Evolutionary conservation across 768 basidiomycete genomes (phyloP).

Genomic region (Auricularia sp.): DNA sequence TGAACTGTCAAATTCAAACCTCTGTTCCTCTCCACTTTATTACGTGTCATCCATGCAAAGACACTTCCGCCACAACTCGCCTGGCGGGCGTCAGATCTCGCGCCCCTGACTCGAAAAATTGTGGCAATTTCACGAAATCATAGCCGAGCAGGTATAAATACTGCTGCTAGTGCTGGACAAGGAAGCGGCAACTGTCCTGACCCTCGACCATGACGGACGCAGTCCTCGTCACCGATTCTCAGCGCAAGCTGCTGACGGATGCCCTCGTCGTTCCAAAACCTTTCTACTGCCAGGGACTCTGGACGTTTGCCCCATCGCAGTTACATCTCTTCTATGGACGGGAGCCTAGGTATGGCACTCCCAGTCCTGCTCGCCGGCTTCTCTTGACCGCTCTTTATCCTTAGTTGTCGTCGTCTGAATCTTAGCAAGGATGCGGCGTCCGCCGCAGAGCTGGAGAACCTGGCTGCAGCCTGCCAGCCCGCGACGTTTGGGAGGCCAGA

Average conservation of each 20-base stretch:
- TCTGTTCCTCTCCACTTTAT: too few species aligned
- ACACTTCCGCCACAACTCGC: too few species aligned
- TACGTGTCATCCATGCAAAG: too few species aligned
- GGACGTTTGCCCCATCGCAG: neutral
- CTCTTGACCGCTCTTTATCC: neutral
- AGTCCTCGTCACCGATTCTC: neutral
- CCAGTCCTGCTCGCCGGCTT: neutral
- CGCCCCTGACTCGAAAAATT: too few species aligned
- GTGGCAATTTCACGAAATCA: too few species aligned
- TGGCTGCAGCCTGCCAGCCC: conserved; percentile 12
- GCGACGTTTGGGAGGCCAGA: conserved; percentile 15
- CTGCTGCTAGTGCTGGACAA: too few species aligned
- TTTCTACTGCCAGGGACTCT: neutral
- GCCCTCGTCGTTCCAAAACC: neutral
- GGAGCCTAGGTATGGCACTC: neutral
- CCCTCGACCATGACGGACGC: too few species aligned
- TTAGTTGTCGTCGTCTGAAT: conserved; percentile 7
- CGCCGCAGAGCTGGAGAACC: conserved; percentile 3
- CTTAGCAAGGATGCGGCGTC: conserved; percentile 1
- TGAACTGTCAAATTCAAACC: too few species aligned
- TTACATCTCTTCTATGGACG: neutral
- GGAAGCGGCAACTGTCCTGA: too few species aligned
- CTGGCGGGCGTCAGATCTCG: too few species aligned
- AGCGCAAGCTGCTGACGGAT: neutral
- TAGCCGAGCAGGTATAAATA: too few species aligned